phyloP scores from a whole-genome alignment of 108 stramenopile species.

The Bacterosira constricta region DNA sequence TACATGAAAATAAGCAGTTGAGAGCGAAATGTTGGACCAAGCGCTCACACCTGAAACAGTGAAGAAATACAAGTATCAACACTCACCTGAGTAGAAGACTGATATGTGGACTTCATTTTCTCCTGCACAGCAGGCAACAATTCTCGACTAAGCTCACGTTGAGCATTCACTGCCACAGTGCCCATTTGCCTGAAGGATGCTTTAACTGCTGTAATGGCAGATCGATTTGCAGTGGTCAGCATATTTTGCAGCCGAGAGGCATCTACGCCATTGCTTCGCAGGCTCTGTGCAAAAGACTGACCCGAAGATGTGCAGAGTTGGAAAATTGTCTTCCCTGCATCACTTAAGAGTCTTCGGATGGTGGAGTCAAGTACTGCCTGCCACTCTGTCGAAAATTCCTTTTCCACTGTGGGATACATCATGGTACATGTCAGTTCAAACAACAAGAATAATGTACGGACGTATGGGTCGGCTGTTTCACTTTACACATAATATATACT shows the following conservation, averaged over 20 bases:
- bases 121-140: constrained; percentile 38
- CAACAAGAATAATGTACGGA: no score
- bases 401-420: no score
- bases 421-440: no score
- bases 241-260: constrained; percentile 21
- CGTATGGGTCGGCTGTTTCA: no score
- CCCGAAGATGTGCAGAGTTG: constrained; percentile 19
- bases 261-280: constrained; percentile 20
- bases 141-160: constrained; percentile 48
- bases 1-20: no score
- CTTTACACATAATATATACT: no score
- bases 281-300: constrained; percentile 6
- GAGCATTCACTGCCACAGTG: constrained; percentile 14
- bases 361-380: constrained; percentile 38
- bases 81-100: constrained; percentile 9
- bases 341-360: constrained; percentile 12
- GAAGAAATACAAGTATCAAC: no score
- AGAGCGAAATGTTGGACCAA: no score
- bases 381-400: constrained; percentile 47
- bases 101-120: constrained; percentile 38
- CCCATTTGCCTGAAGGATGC: constrained; percentile 24
- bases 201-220: constrained; percentile 29
- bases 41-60: no score
- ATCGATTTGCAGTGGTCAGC: constrained; percentile 40
- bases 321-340: constrained; percentile 21